phyloP scores from a whole-genome alignment of 2,329 filamentous ascomycete genomes.

The Aspergillus tanneri region DNA sequence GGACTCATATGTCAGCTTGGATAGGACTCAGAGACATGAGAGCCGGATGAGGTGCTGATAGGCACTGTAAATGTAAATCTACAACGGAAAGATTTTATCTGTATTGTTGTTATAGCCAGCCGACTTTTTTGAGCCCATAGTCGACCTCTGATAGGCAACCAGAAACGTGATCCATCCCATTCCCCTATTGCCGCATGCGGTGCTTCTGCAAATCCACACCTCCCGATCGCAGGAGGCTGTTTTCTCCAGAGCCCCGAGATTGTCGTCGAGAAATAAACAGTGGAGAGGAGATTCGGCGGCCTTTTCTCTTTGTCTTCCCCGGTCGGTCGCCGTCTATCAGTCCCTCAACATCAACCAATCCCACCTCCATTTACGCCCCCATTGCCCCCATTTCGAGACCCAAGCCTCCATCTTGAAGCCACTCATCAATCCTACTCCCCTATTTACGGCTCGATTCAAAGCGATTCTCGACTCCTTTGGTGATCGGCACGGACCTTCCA shows the following conservation, averaged over 20 bases:
- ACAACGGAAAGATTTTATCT: too few species aligned
- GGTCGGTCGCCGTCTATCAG: background rate
- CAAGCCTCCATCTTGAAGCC: background rate
- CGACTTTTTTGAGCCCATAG: too few species aligned
- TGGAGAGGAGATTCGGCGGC: background rate
- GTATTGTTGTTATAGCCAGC: too few species aligned
- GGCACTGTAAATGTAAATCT: too few species aligned
- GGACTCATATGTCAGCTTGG: too few species aligned
- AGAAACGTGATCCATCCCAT: background rate
- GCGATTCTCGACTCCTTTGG: background rate
- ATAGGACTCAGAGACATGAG: too few species aligned
- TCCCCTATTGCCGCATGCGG: slow-evolving; percentile 21
- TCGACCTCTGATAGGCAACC: background rate
- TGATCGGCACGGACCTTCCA: background rate
- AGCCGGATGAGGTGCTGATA: too few species aligned
- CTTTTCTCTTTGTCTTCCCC: background rate
- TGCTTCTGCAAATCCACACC: slow-evolving; percentile 12
- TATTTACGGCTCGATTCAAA: background rate
- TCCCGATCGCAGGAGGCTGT: slow-evolving; percentile 15
- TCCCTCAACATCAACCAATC: background rate
- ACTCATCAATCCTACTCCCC: background rate
- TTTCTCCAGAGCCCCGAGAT: slow-evolving; percentile 4
- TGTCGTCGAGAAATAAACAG: slow-evolving; percentile 8
- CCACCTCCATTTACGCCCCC: background rate
- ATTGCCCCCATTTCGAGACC: background rate